Percentiles rank a stretch among this genome's conserved stretches.
Conservation (phyloP, 2,329 filamentous ascomycete species). For the Podosphaera xanthii region DNA sequence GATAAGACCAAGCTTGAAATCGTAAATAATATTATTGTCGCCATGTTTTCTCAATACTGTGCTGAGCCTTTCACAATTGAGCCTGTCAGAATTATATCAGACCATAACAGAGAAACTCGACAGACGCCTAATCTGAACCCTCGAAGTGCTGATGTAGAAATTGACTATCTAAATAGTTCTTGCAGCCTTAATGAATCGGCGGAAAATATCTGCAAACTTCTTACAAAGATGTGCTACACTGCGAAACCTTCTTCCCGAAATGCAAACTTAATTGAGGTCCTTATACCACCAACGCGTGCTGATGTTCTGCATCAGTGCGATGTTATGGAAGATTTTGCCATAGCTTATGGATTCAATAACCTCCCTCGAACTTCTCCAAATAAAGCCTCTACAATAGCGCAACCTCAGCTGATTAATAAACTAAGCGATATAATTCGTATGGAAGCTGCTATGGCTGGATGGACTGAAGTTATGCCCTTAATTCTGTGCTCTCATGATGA, state of each 20-base stretch:
- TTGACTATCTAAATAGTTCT: conserved; percentile 85
- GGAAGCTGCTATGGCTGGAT: conserved; percentile 82
- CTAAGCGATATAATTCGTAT: conserved; percentile 73
- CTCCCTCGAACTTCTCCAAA: conserved; percentile 71
- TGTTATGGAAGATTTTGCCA: conserved; percentile 95
- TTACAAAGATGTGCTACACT: conserved; percentile 75
- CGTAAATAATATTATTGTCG: conserved; percentile 81
- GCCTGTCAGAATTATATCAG: conserved; percentile 74
- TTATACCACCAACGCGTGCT: conserved; percentile 70
- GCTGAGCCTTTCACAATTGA: conserved; percentile 78
- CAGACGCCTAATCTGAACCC: conserved; percentile 63
- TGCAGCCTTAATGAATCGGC: conserved; percentile 61
- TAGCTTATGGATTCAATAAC: conserved; percentile 94
- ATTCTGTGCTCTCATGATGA: conserved; percentile 96
- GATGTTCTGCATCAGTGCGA: conserved; percentile 93
- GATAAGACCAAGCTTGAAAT: conserved; percentile 93
- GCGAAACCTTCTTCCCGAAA: conserved; percentile 51
- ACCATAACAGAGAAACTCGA: conserved; percentile 69
- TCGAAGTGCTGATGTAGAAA: conserved; percentile 55
- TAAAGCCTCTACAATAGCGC: conserved; percentile 67
- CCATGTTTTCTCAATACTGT: conserved; percentile 93
- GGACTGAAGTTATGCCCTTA: conserved; percentile 87
- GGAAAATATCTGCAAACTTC: conserved; percentile 51
- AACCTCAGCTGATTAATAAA: conserved; percentile 81
- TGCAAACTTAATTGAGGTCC: conserved; percentile 52